Conservation (phyloP, 2,329 filamentous ascomycete genomes). For the Karstenula rhodostoma region DNA sequence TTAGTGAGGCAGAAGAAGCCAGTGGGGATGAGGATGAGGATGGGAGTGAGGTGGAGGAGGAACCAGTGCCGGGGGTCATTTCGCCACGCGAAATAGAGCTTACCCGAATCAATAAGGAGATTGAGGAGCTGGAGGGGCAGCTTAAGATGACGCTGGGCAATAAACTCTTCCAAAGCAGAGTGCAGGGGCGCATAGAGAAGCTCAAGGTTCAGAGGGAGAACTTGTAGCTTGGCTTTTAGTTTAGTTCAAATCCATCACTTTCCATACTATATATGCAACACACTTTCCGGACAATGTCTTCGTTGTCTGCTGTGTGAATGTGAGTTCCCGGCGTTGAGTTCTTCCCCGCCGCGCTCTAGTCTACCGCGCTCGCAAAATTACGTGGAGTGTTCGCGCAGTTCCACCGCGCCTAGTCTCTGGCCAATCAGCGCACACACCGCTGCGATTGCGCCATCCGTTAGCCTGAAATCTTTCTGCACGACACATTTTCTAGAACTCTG, state of each 20-base stretch:
- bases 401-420: not conserved
- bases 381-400: not conserved
- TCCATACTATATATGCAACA: no score
- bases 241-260: no score
- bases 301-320: no score
- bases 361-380: not conserved
- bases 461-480: slow-evolving; percentile 8
- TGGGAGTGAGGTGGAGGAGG: not conserved
- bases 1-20: not conserved
- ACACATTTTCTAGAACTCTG: slow-evolving; percentile 1
- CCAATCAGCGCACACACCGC: slow-evolving; percentile 7
- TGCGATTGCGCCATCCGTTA: slow-evolving; percentile 15
- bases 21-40: not conserved
- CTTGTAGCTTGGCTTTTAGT: not conserved
- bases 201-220: not conserved
- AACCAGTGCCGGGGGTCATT: not conserved
- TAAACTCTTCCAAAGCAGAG: not conserved
- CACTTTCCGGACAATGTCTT: no score
- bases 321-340: not conserved
- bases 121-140: not conserved
- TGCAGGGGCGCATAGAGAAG: not conserved
- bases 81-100: not conserved
- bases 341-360: not conserved
- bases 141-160: not conserved
- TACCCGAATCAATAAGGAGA: not conserved